These are phyloP conservation scores for Leccinellum luteum DNA, from an alignment of 768 basidiomycete species.

Conservation along the genomic window DNA sequence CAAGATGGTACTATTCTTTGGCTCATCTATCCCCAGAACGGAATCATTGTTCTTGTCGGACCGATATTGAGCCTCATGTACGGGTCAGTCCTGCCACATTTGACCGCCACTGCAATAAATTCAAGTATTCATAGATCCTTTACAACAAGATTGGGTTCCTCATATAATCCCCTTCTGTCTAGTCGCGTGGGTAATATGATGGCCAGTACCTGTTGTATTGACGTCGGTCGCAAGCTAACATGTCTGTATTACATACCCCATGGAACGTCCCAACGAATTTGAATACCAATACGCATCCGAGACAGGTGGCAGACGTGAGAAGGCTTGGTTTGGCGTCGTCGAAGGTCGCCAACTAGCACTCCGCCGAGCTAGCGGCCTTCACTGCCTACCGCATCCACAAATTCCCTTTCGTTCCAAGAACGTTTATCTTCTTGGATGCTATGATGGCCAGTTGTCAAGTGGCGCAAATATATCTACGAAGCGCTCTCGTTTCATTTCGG, in stretches of 20 bases:
- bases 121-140: background rate
- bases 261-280: background rate
- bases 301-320: background rate
- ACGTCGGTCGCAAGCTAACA: background rate
- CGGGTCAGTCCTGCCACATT: background rate
- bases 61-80: background rate
- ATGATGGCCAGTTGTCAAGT: conserved; percentile 1
- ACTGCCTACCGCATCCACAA: background rate
- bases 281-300: background rate
- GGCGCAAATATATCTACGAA: background rate
- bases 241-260: background rate
- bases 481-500: background rate
- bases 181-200: background rate
- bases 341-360: background rate
- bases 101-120: background rate
- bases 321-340: background rate
- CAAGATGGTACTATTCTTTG: background rate
- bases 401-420: background rate
- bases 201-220: background rate
- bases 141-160: background rate
- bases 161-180: background rate
- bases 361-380: background rate
- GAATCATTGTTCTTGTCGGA: background rate
- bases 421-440: background rate
- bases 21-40: background rate